Evolutionary conservation across 2,329 filamentous ascomycete genomes (phyloP), one percentile per base, ranked within the genome.

Genomic region (Fusarium pininemorale): DNA sequence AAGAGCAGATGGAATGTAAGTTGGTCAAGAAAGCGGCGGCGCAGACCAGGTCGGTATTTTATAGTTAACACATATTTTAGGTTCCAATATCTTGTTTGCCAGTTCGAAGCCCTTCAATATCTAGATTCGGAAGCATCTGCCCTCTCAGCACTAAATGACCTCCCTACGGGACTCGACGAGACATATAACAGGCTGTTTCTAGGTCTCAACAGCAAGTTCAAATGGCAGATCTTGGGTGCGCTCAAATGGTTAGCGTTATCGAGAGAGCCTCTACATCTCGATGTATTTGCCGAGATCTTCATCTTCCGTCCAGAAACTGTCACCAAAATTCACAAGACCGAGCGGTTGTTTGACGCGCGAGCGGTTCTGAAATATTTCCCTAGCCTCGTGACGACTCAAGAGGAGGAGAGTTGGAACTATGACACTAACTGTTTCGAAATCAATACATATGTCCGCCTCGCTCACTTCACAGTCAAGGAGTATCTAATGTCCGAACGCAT

Each of bases 21-120:
- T 26, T 26, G 6, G 5, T 18, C 6, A 24, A 0, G 15, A 44
- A 2, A 44, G 15, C 0, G 10, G 42, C 0, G 10, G 42, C 7
- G 3, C 0, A 44, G 15, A 16, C 41, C 2, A 4, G 9, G 4
- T 16, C 9, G 1, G 30, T 14, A 32, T 32, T 4, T 14, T 32
- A 6, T 32, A 44, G 7, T 5, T 24, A 8, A 44, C 15, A 6
- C 15, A 5, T 2, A 3, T 13, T 18, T 18, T 4, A 44, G 42
- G 42, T 44, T 44, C 42, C 42, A 44, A 44, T 26, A 44, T 44
- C 42, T 44, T 44, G 15, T 26, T 18, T 44, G n/a, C n/a, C 42
- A 44, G 11, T 44, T 44, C 16, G 42, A 44, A 44, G 42, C 13
- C 1, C 42, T 44, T 44, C 42, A 24, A 8, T 0, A 44, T 44